Conservation (phyloP, 2,329 filamentous ascomycete genomes). For the Phoma sp. region DNA sequence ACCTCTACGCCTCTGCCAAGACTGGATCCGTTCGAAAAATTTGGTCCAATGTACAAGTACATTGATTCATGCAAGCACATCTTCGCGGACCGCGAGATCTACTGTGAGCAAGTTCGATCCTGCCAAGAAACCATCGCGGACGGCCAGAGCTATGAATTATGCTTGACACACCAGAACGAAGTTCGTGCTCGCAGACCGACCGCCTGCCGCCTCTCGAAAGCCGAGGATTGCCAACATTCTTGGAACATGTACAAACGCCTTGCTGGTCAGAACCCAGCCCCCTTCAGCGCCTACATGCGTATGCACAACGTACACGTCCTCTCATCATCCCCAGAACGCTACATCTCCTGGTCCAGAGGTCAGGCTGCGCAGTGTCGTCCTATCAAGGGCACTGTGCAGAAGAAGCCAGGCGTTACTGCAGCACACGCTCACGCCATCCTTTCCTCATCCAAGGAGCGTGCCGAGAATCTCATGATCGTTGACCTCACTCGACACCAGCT, state of each 20-base stretch:
- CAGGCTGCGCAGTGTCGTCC: constrained; percentile 80
- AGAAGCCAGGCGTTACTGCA: constrained; percentile 71
- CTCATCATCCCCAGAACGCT: constrained; percentile 87
- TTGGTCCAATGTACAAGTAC: constrained; percentile 35
- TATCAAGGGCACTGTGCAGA: constrained; percentile 96
- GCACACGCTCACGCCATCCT: constrained; percentile 74
- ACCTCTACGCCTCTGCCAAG: constrained; percentile 30
- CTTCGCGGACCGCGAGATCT: constrained; percentile 47
- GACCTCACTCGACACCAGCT: constrained; percentile 95
- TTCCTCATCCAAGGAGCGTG: constrained; percentile 83
- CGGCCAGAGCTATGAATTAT: constrained; percentile 86
- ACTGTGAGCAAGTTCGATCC: constrained; percentile 68
- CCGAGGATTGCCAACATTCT: constrained; percentile 42
- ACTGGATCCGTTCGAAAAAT: constrained; percentile 40
- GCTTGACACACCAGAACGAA: constrained; percentile 76
- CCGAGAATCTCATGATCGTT: constrained; percentile 98
- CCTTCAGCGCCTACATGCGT: constrained; percentile 82
- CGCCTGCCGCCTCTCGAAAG: constrained; percentile 35
- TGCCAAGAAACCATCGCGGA: constrained; percentile 76
- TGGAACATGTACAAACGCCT: constrained; percentile 78
- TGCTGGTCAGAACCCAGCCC: constrained; percentile 75
- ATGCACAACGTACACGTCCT: constrained; percentile 70
- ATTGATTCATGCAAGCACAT: constrained; percentile 28
- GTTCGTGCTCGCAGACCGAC: constrained; percentile 53
- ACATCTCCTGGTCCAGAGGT: constrained; percentile 70